Base-by-base conservation (phyloP, 2,329 filamentous ascomycete genomes). In the Aureobasidium lini region DNA sequence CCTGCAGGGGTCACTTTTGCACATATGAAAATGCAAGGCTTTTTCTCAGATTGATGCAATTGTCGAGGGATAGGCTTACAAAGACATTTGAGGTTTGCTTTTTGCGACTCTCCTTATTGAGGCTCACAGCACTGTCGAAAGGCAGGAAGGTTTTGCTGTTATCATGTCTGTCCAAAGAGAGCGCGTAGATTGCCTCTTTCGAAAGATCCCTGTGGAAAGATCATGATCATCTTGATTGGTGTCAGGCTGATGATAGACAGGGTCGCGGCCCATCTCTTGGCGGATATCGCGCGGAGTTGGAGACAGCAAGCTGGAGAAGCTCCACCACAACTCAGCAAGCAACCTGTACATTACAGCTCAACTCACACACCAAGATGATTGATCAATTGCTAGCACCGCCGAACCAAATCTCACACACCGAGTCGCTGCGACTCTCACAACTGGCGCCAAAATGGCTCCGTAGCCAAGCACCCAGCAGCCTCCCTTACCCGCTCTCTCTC, bases 401-500 rank as follows among this genome's bases (percentile, higher is more conserved):
- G 6, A 66, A 72, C 13, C 67, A 66, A 59, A 69, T 76, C 59
- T 64, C 72, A 0, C 76, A 76, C 0, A 61, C 64, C 3, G 69
- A 68, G 32, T 72, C 77, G 31, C 72, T 79, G 70, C 72, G 62
- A 67, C 79, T 76, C 70, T 82, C 71, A 63, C 77, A 73, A 70
- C 77, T 70, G 69, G 76, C 76, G 3, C 72, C 76, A 31, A 65
- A 64, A 47, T 70, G 74, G 62, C 63, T 71, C 62, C 64, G 64
- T 52, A 72, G 73, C 9, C 73, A 68, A 60, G 70, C 69, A 18
- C 71, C 72, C 28, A 65, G 60, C 59, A 57, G 52, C 47, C 70
- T 76, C n/a, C 76, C 74, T 31, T 83, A 77, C 72, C 81, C 77
- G 50, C 73, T 82, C 54, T 80, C 75, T 7, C 71, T 81, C 56